Conservation (phyloP, 148 eudicot genomes). For the Chenopodium berlandieri region DNA sequence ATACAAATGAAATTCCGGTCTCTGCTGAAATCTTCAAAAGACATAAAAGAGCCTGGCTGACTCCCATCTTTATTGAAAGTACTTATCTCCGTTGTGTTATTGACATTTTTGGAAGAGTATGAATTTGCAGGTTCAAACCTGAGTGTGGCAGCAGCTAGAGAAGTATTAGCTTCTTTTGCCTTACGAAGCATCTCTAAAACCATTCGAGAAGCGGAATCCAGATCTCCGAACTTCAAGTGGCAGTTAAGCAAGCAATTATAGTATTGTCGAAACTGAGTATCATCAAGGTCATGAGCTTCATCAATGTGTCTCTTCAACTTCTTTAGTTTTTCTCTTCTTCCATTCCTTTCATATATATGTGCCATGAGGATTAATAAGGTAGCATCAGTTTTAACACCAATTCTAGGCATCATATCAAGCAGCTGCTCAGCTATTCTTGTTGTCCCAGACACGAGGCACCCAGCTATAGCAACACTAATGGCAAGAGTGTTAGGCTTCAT, state of each 20-base stretch:
- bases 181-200: conserved; percentile 85
- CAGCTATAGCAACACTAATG: conserved; percentile 60
- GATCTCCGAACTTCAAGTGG: conserved; percentile 79
- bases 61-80: conserved; percentile 20
- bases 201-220: conserved; percentile 76
- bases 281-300: conserved; percentile 61
- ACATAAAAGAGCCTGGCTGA: conserved; percentile 28
- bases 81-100: conserved; percentile 24
- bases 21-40: conserved; percentile 53
- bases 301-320: conserved; percentile 77
- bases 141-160: conserved; percentile 63
- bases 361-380: conserved; percentile 71
- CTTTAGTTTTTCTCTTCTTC: conserved; percentile 83
- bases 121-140: conserved; percentile 34
- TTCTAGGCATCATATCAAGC: conserved; percentile 84
- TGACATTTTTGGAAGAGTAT: conserved; percentile 15
- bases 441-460: conserved; percentile 71
- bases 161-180: conserved; percentile 77
- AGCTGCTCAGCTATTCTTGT: conserved; percentile 90
- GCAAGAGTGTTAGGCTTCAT: conserved; percentile 80
- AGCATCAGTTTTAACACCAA: conserved; percentile 68
- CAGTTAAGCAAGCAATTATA: conserved; percentile 78
- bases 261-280: conserved; percentile 71
- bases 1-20: conserved; percentile 61
- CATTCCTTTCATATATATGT: conserved; percentile 79